Percentiles rank a stretch among this genome's conserved stretches.
phyloP scores from a whole-genome alignment of 179 eudicot species.

The Nepenthes alata region DNA sequence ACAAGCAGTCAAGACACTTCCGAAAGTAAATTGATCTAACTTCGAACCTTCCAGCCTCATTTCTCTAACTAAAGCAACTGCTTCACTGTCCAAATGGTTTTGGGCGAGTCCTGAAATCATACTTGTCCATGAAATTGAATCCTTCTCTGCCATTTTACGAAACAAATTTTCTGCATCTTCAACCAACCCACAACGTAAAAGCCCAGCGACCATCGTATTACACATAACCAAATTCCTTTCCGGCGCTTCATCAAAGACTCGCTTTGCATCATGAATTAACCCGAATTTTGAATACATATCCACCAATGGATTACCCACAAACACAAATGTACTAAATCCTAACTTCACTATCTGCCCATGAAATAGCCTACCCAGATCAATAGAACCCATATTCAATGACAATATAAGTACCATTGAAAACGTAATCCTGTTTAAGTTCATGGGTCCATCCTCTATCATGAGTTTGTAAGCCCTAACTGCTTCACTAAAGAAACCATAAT shows the following conservation, averaged over 20 bases:
- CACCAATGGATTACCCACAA: constrained; percentile 75
- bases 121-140: constrained; percentile 85
- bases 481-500: constrained; percentile 22
- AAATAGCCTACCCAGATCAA: constrained; percentile 56
- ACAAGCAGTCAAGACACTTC: constrained; percentile 78
- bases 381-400: constrained; percentile 30
- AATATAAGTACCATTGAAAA: constrained; percentile 68
- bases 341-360: constrained; percentile 75
- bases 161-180: constrained; percentile 45
- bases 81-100: constrained; percentile 49
- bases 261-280: constrained; percentile 32
- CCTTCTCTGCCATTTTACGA: constrained; percentile 49
- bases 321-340: constrained; percentile 62
- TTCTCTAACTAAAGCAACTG: constrained; percentile 40
- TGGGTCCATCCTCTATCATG: constrained; percentile 47
- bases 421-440: constrained; percentile 52
- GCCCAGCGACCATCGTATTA: constrained; percentile 78
- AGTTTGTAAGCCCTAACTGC: constrained; percentile 48
- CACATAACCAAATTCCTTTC: constrained; percentile 74
- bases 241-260: constrained; percentile 54
- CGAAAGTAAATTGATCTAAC: constrained; percentile 53
- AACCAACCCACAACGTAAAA: constrained; percentile 60
- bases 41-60: constrained; percentile 49
- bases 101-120: constrained; percentile 71
- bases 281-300: constrained; percentile 79